Conservation (phyloP, 352 stramenopile genomes). For the Phytophthora hibernalis region DNA sequence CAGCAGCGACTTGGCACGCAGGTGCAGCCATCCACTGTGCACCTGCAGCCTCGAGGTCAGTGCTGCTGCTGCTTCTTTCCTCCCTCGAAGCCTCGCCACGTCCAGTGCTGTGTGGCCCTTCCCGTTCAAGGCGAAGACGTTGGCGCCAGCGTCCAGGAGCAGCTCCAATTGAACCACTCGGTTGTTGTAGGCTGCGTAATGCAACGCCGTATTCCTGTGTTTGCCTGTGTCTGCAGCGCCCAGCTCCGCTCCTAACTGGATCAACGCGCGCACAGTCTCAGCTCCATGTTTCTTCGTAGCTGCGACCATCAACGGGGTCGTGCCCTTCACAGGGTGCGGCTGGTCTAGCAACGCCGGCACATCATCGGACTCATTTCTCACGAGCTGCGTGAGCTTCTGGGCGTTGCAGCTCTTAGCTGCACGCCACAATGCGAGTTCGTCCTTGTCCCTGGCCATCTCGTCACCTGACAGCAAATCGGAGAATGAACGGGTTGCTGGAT, state of each 20-base stretch:
- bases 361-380: conserved; percentile 21
- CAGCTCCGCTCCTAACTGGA: conserved; percentile 66
- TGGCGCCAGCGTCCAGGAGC: conserved; percentile 55
- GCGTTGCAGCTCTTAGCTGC: conserved; percentile 41
- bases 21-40: conserved; percentile 65
- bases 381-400: conserved; percentile 37
- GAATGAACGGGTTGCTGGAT: conserved; percentile 24
- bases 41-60: conserved; percentile 60
- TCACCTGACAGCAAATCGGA: conserved; percentile 24
- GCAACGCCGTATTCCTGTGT: conserved; percentile 67
- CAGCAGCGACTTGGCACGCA: conserved; percentile 47
- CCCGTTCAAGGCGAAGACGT: conserved; percentile 58
- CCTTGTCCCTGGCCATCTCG: conserved; percentile 19
- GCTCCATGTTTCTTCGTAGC: conserved; percentile 55
- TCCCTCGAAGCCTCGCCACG: conserved; percentile 56
- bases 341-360: conserved; percentile 43
- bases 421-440: conserved; percentile 36
- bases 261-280: conserved; percentile 55
- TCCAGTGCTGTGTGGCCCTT: conserved; percentile 69
- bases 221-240: conserved; percentile 44
- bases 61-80: conserved; percentile 45
- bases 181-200: conserved; percentile 70
- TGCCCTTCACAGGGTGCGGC: conserved; percentile 56
- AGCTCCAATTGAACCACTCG: conserved; percentile 57
- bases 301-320: conserved; percentile 78